These are phyloP conservation scores for Cucurbita argyrosperma DNA, from an alignment of 306 rosid genomes.

Conservation along the genomic window DNA sequence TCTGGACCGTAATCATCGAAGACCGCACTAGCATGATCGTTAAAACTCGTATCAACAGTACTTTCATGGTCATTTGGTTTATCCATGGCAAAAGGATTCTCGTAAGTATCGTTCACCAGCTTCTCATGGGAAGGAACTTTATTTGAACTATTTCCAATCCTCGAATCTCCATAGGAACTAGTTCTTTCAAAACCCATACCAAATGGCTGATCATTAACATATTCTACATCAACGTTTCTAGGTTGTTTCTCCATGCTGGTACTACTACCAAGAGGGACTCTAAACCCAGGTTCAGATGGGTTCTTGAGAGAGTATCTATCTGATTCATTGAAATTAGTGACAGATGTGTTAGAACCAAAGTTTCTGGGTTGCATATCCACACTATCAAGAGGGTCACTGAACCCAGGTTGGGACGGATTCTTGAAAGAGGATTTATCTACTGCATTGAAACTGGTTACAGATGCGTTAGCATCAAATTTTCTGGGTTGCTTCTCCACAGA, in stretches of 20 bases:
- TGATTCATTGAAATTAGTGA: constrained; percentile 18
- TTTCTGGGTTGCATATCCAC: constrained; percentile 24
- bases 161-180: constrained; percentile 25
- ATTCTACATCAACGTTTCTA: constrained; percentile 21
- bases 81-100: constrained; percentile 30
- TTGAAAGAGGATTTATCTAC: constrained; percentile 22
- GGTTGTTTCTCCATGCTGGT: constrained; percentile 23
- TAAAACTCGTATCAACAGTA: constrained; percentile 20
- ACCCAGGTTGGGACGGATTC: constrained; percentile 25
- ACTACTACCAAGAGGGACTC: constrained; percentile 16
- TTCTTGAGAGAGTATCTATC: constrained; percentile 23
- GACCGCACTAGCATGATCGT: constrained; percentile 25
- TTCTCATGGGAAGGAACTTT: constrained; percentile 23
- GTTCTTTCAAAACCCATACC: constrained; percentile 22
- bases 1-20: constrained; percentile 75
- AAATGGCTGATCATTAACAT: constrained; percentile 19
- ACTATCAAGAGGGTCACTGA: constrained; percentile 16
- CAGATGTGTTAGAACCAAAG: constrained; percentile 7
- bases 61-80: constrained; percentile 15
- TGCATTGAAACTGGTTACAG: constrained; percentile 17
- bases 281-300: constrained; percentile 28
- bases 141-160: constrained; percentile 24
- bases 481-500: constrained; percentile 26
- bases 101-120: constrained; percentile 14
- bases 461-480: constrained; percentile 1